Evolutionary conservation across 2,329 filamentous ascomycete genomes (phyloP).

Genomic region (Colletotrichum falcatum): DNA sequence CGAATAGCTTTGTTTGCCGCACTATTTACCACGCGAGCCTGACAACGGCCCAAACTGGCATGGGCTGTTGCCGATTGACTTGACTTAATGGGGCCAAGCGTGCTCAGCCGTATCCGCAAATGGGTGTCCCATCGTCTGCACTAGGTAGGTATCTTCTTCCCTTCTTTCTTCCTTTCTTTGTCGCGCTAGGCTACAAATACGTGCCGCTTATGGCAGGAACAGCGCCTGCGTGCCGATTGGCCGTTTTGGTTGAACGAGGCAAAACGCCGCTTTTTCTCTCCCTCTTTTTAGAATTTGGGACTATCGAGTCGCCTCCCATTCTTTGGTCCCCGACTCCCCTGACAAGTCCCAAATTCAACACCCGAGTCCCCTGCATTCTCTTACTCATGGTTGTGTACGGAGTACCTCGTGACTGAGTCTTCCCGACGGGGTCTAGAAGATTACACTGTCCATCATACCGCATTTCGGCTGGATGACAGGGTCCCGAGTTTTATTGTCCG

Average conservation of each 20-base stretch:
- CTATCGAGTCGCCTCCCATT: not conserved
- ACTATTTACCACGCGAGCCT: slow-evolving; percentile 22
- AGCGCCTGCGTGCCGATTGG: slow-evolving; percentile 5
- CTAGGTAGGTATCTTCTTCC: no score
- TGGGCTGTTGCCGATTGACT: not conserved
- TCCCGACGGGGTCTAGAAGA: not conserved
- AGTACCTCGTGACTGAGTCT: not conserved
- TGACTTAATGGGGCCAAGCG: not conserved
- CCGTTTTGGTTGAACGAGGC: not conserved
- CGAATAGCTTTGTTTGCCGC: slow-evolving; percentile 7
- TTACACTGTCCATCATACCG: slow-evolving; percentile 8
- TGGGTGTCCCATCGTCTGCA: not conserved
- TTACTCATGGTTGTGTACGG: not conserved
- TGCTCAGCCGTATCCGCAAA: slow-evolving; percentile 7
- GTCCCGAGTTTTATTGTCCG: not conserved
- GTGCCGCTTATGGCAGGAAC: not conserved
- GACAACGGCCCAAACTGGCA: not conserved
- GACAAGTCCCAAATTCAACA: not conserved
- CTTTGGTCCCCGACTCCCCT: not conserved
- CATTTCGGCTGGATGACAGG: slow-evolving; percentile 7
- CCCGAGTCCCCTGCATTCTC: not conserved
- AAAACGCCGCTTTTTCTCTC: not conserved
- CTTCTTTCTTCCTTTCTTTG: no score
- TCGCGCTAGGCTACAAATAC: not conserved
- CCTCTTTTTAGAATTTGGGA: not conserved